Evolutionary conservation across 768 basidiomycete genomes (phyloP), one percentile per base, ranked within the genome.

Genomic region (Boletus patriciae): DNA sequence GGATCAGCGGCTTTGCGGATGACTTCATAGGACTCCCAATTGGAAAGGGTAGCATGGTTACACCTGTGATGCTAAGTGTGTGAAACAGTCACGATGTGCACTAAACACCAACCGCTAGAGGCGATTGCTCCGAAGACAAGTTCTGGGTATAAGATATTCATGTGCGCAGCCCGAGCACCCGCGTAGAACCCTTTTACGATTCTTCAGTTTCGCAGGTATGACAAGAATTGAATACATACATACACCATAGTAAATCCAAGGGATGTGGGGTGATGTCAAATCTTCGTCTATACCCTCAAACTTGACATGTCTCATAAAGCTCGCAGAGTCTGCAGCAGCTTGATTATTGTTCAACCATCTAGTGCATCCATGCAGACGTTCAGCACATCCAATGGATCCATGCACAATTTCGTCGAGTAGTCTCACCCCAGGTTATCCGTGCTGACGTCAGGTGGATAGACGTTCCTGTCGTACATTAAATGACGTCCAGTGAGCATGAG

Each of bases 191-290:
- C 87, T 88, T 21, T 27, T 21, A 62, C 6, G 40, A 59, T 29
- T n/a, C 11, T 4, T 60, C 34, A 59, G 42, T 34, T 50, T 27
- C n/a, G 0, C 12, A 37, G 16, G 38, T 4, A 21, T 18, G n/a
- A 45, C 9, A 50, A 31, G 37, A n/a, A 27, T 21, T 13, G 37
- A 1, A 23, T 19, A 57, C 83, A 41, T 19, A 57, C 83, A 41
- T 69, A 92, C 94, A 15, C 96, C 96, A 65, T 96, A 96, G 70
- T 96, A 94, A 53, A 94, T 92, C 92, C 92, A 94, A 10, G 91
- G 90, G 2, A 87, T 87, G 29, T 74, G 75, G 18, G 88, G 83
- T 12, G 91, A 81, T 18, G 87, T 88, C 61, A 92, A 64, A 65
- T 90, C 82, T 64, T 87, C 86, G 2, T 80, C 73, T 47, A 94